phyloP scores from a whole-genome alignment of 2,329 filamentous ascomycete genomes.

The Trichoderma afroharzianum region DNA sequence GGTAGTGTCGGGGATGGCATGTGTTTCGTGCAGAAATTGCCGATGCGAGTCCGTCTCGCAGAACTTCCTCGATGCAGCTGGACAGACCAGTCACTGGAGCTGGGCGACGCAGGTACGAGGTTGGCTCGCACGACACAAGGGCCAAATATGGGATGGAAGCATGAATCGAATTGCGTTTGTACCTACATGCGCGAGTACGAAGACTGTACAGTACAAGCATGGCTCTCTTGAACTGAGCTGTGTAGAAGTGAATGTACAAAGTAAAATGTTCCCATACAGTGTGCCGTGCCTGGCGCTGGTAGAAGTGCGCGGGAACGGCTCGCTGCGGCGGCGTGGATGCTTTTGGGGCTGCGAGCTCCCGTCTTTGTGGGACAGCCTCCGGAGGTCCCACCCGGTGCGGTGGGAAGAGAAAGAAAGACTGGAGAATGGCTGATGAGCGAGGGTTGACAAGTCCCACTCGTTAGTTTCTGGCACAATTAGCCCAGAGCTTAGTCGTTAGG shows the following conservation, averaged over 20 bases:
- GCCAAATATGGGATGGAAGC: not conserved
- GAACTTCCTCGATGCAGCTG: not conserved
- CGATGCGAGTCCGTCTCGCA: not conserved
- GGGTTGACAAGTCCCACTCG: not conserved
- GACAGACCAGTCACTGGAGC: not conserved
- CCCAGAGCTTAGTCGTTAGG: not conserved
- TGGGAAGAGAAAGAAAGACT: not conserved
- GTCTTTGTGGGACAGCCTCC: constrained; percentile 16
- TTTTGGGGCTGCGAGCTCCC: constrained; percentile 16
- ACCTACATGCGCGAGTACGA: not conserved
- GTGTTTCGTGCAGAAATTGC: not conserved
- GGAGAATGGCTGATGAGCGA: not conserved
- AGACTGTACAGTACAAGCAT: not conserved
- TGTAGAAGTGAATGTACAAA: not conserved
- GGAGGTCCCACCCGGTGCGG: constrained; percentile 17
- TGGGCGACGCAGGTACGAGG: constrained; percentile 11
- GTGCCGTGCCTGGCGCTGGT: constrained; percentile 17
- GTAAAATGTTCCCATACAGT: constrained; percentile 6
- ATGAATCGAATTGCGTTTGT: too few relatives aligned
- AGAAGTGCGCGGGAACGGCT: constrained; percentile 17
- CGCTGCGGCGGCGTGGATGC: constrained; percentile 17
- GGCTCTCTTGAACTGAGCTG: not conserved
- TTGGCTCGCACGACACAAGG: constrained; percentile 4
- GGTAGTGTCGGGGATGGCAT: not conserved
- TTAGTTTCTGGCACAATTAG: not conserved